Percentiles rank a stretch among this genome's conserved stretches.
Conservation (phyloP, 2,329 filamentous ascomycete genomes). For the Trichoderma hamatum region DNA sequence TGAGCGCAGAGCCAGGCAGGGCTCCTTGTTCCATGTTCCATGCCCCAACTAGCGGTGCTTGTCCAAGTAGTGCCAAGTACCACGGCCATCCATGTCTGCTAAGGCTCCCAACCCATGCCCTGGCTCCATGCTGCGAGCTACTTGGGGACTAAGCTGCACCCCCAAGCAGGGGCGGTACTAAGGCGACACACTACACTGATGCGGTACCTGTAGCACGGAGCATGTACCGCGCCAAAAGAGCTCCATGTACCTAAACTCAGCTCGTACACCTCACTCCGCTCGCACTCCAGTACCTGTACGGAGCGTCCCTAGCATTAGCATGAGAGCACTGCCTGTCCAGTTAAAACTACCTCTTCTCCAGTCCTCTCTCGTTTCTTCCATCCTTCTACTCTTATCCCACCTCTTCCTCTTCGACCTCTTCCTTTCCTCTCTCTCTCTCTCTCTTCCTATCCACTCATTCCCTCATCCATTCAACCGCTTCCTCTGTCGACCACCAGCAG, state of each 20-base stretch:
- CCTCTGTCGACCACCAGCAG: conserved; percentile 45
- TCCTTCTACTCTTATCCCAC: conserved; percentile 52
- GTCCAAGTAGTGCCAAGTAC: neutral
- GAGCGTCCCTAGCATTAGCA: conserved; percentile 3
- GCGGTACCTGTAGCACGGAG: conserved; percentile 13
- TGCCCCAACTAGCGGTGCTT: neutral
- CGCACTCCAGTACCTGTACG: neutral
- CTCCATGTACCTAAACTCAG: conserved; percentile 17
- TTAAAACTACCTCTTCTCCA: conserved; percentile 55
- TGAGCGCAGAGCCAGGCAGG: conserved; percentile 5
- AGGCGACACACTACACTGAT: neutral
- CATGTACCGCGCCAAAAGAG: neutral
- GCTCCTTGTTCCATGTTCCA: conserved; percentile 23
- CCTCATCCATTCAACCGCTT: conserved; percentile 55
- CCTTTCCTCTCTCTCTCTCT: conserved; percentile 37
- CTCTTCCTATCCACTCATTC: conserved; percentile 57
- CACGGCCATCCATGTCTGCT: neutral
- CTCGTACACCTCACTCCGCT: conserved; percentile 24
- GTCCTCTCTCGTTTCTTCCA: conserved; percentile 58
- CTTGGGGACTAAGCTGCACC: neutral
- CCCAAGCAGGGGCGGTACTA: conserved; percentile 12
- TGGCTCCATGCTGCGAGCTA: conserved; percentile 15
- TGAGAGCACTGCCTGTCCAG: conserved; percentile 29
- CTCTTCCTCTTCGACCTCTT: conserved; percentile 48
- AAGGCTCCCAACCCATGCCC: conserved; percentile 15